These are phyloP conservation scores for Aureobasidium sp. DNA, from an alignment of 2,329 filamentous ascomycete genomes.

Conservation along the genomic window DNA sequence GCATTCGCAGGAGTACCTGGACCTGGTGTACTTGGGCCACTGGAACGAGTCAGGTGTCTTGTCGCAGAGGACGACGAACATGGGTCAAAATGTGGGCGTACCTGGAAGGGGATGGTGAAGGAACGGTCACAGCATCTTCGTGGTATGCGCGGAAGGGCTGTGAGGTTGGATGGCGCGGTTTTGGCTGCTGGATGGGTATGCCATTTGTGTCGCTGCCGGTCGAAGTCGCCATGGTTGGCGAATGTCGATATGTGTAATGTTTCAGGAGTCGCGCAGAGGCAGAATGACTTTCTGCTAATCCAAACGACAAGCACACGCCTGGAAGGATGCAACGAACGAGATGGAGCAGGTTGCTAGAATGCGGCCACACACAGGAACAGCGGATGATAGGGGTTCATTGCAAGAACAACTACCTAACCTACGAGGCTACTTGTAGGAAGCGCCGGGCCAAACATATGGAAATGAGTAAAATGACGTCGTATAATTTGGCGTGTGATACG, in stretches of 20 bases:
- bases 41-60: slow-evolving; percentile 7
- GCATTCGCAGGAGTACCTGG: slow-evolving; percentile 85
- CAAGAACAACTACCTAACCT: neutral
- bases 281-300: neutral
- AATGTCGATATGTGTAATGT: neutral
- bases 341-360: neutral
- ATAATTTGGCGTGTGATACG: neutral
- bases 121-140: neutral
- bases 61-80: neutral
- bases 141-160: slow-evolving; percentile 17
- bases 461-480: neutral
- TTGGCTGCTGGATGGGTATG: slow-evolving; percentile 19
- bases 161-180: slow-evolving; percentile 20
- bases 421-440: neutral
- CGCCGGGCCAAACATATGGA: neutral
- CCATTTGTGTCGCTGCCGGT: slow-evolving; percentile 2
- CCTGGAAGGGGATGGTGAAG: slow-evolving; percentile 13
- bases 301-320: neutral
- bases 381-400: neutral
- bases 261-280: neutral
- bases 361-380: neutral
- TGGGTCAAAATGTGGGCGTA: neutral
- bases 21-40: slow-evolving; percentile 59
- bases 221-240: neutral
- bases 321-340: neutral